These are phyloP conservation scores for Paracamarosporium sp. DNA, from an alignment of 2,329 filamentous ascomycete genomes.

Conservation along the genomic window DNA sequence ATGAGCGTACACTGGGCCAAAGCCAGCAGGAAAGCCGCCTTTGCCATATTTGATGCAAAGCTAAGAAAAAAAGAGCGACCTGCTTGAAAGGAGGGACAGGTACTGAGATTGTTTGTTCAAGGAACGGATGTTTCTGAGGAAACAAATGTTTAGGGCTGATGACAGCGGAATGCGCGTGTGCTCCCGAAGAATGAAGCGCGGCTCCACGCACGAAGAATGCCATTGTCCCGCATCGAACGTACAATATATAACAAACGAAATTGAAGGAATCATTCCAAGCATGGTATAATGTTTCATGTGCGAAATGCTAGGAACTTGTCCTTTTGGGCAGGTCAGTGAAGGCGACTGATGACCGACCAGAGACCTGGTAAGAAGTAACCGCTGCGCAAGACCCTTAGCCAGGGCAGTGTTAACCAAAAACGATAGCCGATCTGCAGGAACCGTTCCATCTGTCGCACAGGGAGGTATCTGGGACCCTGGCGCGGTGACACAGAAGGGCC, in stretches of 20 bases:
- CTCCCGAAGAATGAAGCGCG: conserved; percentile 32
- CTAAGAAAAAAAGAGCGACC: conserved; percentile 19
- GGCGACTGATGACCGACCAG: conserved; percentile 1
- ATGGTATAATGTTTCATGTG: conserved; percentile 25
- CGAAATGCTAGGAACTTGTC: conserved; percentile 22
- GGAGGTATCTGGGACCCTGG: conserved; percentile 11
- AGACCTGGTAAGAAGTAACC: conserved; percentile 30
- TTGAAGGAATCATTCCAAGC: conserved; percentile 9
- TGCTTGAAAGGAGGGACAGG: conserved; percentile 8
- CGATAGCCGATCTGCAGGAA: conserved; percentile 33
- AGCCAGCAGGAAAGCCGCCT: conserved; percentile 33
- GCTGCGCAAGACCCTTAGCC: conserved; percentile 22
- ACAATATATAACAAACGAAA: conserved; percentile 31
- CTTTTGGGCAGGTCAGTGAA: conserved; percentile 32
- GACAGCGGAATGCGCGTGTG: conserved; percentile 32
- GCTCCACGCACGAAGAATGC: conserved; percentile 23
- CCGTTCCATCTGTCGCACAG: conserved; percentile 17
- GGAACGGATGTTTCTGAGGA: conserved; percentile 21
- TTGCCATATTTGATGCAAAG: conserved; percentile 30
- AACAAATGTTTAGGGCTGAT: conserved; percentile 19
- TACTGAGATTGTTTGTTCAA: conserved; percentile 19
- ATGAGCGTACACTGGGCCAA: conserved; percentile 29
- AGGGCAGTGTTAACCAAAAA: conserved; percentile 30
- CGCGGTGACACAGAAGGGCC: conserved; percentile 17
- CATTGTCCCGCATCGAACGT: conserved; percentile 13